Evolutionary conservation across 768 basidiomycete genomes (phyloP).

Genomic region (Rhizopogon salebrosus): DNA sequence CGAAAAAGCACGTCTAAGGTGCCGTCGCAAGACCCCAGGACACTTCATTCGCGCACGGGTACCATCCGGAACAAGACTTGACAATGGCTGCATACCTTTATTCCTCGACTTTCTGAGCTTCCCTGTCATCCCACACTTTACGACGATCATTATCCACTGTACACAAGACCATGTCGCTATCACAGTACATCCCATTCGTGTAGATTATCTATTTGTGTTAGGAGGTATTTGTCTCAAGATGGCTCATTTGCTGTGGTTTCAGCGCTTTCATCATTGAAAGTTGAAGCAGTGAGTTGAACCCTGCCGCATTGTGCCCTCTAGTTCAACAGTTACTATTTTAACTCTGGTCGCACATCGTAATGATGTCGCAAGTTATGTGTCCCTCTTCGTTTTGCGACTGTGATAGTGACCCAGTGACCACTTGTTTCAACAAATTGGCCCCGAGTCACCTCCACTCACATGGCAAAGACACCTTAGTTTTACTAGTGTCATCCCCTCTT

Average conservation of each 20-base stretch:
- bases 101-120: not conserved
- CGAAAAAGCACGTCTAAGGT: not conserved
- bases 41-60: constrained; percentile 1
- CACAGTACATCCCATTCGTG: constrained; percentile 5
- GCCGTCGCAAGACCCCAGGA: not conserved
- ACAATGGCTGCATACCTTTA: constrained; percentile 20
- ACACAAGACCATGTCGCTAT: constrained; percentile 14
- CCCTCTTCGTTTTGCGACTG: too few species aligned
- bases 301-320: not conserved
- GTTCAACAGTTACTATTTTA: not conserved
- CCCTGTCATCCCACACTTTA: not conserved
- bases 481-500: too few species aligned
- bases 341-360: not conserved
- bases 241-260: not conserved
- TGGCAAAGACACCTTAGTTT: too few species aligned
- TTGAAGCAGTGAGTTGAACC: not conserved
- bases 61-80: constrained; percentile 15
- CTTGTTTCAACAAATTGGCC: too few species aligned
- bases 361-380: too few species aligned
- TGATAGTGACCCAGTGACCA: too few species aligned
- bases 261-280: not conserved
- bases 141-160: constrained; percentile 14
- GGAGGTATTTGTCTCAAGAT: not conserved
- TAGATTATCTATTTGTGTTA: not conserved
- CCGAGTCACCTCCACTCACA: too few species aligned